phyloP scores from a whole-genome alignment of 352 stramenopile species.

The Globisporangium nagaii region DNA sequence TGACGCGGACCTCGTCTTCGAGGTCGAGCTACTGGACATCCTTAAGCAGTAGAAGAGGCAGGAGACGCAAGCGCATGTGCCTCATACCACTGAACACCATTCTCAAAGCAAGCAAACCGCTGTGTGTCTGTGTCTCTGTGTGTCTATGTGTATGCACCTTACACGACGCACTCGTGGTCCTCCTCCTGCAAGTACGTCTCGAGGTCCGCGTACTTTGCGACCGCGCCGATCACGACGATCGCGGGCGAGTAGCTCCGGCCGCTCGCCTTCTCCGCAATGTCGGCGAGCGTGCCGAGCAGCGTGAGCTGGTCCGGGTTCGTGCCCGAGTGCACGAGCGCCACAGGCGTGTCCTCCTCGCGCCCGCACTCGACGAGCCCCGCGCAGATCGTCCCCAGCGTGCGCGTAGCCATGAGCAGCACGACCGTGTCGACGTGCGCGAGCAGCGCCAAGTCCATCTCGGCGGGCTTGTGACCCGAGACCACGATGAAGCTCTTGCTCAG shows the following conservation, averaged over 20 bases:
- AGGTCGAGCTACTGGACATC: slow-evolving; percentile 91
- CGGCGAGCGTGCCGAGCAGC: slow-evolving; percentile 38
- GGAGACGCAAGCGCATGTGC: too few relatives aligned
- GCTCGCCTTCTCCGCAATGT: slow-evolving; percentile 41
- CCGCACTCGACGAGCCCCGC: slow-evolving; percentile 35
- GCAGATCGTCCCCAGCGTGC: slow-evolving; percentile 46
- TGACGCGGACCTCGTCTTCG: slow-evolving; percentile 92
- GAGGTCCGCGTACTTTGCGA: slow-evolving; percentile 52
- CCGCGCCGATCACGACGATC: slow-evolving; percentile 58
- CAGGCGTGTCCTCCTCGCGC: slow-evolving; percentile 30
- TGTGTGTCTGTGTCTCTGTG: too few relatives aligned
- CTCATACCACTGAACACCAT: too few relatives aligned
- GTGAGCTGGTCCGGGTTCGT: slow-evolving; percentile 53
- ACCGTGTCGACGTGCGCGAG: slow-evolving; percentile 89
- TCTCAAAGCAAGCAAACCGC: too few relatives aligned
- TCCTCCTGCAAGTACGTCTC: slow-evolving; percentile 53
- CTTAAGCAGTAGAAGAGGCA: slow-evolving; percentile 18
- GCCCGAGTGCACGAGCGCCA: slow-evolving; percentile 56
- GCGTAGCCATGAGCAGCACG: slow-evolving; percentile 89
- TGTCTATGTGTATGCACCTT: too few relatives aligned
- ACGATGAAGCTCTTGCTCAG: slow-evolving; percentile 60
- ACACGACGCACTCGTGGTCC: slow-evolving; percentile 15
- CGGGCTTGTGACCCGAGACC: slow-evolving; percentile 58
- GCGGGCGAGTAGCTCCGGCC: slow-evolving; percentile 63
- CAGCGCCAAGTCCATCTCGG: slow-evolving; percentile 84